Base-by-base conservation (phyloP, 495 filamentous ascomycete species). In the Penicillium malachiteum region DNA sequence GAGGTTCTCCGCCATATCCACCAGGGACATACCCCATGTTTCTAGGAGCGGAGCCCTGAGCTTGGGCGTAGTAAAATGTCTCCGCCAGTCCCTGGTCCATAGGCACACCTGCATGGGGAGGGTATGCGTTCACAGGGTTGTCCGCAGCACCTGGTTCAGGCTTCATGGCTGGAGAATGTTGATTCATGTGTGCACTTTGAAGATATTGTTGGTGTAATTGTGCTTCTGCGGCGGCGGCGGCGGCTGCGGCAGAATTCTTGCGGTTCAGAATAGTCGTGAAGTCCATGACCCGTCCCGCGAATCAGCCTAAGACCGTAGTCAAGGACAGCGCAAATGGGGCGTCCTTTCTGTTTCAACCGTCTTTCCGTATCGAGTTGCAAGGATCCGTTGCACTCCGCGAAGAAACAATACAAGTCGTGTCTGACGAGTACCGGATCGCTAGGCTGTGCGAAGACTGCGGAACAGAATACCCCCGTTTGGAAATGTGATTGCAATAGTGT, bases 91-190 rank as follows among this genome's bases (percentile, higher is more conserved):
- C 63, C 11, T 48, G 51, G 52, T 76, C 74, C 61, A 80, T 74
- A 51, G 77, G 75, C 44, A 78, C 73, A 55, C 73, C 71, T 16
- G 64, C 71, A 31, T 73, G 81, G 73, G 59, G 81, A 79, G 77
- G 86, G 78, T 72, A 85, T 67, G 67, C 75, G 66, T 72, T 66
- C 18, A 77, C 71, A 13, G 84, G 81, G 50, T 81, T 81, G 56
- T 92, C 89, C 18, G 89, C 81, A 31, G 88, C 78, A 43, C 82
- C 82, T 39, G 87, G 85, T 43, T 94, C 89, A 58, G 88, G 80
- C 48, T 81, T 79, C 66, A 77, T 80, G 57, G 82, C 76, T 43
- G 83, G 74, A 67, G 74, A 55, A 44, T 52, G 50, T 39, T 71
- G 72, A 53, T 80, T 76, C 4, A 77, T 59, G 35, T 71, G 70